Evolutionary conservation across 192 early-diverging fungal genomes (phyloP), one percentile per base, ranked within the genome.

Genomic region (Podila clonocystis): DNA sequence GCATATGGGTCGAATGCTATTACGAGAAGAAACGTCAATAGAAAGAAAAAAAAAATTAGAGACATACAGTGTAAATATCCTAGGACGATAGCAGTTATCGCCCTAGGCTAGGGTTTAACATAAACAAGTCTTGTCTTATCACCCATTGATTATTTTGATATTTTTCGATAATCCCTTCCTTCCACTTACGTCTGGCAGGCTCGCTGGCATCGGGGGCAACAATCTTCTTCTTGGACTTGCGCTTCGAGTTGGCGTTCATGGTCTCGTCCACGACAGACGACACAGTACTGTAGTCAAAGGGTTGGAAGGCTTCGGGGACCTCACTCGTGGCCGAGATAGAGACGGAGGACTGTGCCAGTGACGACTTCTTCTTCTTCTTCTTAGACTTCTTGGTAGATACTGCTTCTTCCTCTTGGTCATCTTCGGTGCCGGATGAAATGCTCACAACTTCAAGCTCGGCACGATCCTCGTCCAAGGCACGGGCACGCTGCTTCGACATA

Each of bases 1-100:
- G 65, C 62, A n/a, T 80, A 80, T 28, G 77, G 77, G 55, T 80
- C 77, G 48, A 80, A 80, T 9, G 77, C 70, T 80, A 65, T n/a
- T 50, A 24, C 17, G 52, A 11, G 4, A 74, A 41, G 22, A 5
- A 48, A 19, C 5, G 41, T 11, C 49, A 50, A 63, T 30, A 31
- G n/a, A 50, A 36, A 52, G n/a, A 3, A 60, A 45, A 59, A 45
- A 38, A 34, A 17, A 0, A 22, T 67, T 55, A 62, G 26, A 36
- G 5, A 36, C 4, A 45, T 45, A 4, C 12, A 12, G 41, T 15
- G 13, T 45, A 17, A 9, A 45, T 15, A 19, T 22, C 11, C 41
- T 45, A 45, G 41, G 41, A 41, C 41, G 41, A 45, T 45, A 45
- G 17, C 41, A 17, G 41, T 45, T 45, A 45, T 45, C 41, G 41